A percentile compares a stretch with the other conserved stretches of the same genome.
Evolutionary conservation across 202 grass and related monocot genomes (phyloP).

Genomic region (Panicum virgatum): DNA sequence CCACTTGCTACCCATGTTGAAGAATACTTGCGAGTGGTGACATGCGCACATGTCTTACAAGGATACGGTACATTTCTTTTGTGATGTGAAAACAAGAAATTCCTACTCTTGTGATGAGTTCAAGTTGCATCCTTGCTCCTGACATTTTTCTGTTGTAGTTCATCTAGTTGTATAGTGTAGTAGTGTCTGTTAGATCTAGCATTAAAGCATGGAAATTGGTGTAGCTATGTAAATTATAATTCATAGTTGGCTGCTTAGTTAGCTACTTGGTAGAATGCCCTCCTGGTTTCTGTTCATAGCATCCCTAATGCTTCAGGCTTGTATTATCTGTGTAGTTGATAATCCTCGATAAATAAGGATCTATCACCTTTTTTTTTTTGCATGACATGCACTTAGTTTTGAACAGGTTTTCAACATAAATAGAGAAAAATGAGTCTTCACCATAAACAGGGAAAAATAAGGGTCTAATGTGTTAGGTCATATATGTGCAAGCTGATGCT

Average conservation of each 20-base stretch:
- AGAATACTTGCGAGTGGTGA: constrained; percentile 85
- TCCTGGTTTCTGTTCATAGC: neutral
- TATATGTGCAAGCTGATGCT: constrained; percentile 3
- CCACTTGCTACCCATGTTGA: constrained; percentile 88
- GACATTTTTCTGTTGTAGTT: constrained; percentile 11
- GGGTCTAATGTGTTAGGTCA: neutral
- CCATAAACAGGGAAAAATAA: neutral
- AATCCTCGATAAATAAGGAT: neutral
- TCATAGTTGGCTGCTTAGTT: constrained; percentile 7
- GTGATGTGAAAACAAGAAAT: constrained; percentile 5
- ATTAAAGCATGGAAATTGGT: constrained; percentile 9
- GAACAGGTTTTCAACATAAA: constrained; percentile 10
- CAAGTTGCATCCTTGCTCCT: constrained; percentile 22
- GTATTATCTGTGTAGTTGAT: neutral
- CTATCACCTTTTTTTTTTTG: neutral
- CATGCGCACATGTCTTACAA: constrained; percentile 89
- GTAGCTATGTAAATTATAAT: neutral
- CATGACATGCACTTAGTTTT: constrained; percentile 27
- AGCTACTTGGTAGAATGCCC: neutral
- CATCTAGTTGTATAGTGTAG: constrained; percentile 16
- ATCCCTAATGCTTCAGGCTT: constrained; percentile 6
- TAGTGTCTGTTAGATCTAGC: neutral
- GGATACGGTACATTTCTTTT: constrained; percentile 78
- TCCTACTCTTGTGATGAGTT: constrained; percentile 8
- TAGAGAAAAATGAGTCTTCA: neutral